Conservation (phyloP, 768 basidiomycete species). For the Mycena metata region DNA sequence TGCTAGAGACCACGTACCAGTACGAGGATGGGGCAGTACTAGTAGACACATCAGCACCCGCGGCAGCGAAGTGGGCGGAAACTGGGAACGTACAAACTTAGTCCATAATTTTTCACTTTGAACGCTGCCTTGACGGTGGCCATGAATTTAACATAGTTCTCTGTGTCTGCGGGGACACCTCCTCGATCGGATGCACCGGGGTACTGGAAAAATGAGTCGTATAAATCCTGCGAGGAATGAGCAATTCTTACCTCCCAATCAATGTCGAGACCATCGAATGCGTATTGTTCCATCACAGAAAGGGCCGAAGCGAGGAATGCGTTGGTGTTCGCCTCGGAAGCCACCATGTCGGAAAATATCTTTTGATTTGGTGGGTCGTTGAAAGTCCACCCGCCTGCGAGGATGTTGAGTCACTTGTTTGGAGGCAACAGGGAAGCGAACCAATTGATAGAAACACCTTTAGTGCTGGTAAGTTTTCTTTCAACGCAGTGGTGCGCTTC, state of each 20-base stretch:
- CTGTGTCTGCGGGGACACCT: conserved; percentile 42
- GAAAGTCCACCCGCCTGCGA: conserved; percentile 35
- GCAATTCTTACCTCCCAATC: conserved; percentile 13
- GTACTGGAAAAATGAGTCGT: not conserved
- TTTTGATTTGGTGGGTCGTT: conserved; percentile 23
- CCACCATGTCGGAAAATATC: conserved; percentile 24
- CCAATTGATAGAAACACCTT: conserved; percentile 27
- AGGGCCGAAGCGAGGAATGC: conserved; percentile 13
- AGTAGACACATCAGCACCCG: not conserved
- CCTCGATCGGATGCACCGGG: conserved; percentile 38
- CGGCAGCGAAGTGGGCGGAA: not conserved
- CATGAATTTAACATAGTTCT: conserved; percentile 43
- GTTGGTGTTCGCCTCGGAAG: conserved; percentile 13
- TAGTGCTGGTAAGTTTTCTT: conserved; percentile 21
- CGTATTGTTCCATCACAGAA: conserved; percentile 16
- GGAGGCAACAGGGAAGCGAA: too few relatives aligned
- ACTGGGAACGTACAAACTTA: conserved; percentile 38
- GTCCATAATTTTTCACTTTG: conserved; percentile 38
- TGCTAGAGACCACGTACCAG: too few relatives aligned
- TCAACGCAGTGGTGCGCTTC: conserved; percentile 24
- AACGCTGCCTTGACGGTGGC: conserved; percentile 39
- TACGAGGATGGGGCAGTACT: conserved; percentile 43
- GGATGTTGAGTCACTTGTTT: too few relatives aligned
- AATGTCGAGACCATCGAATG: conserved; percentile 26
- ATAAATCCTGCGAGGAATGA: too few relatives aligned